Evolutionary conservation across 208 protist species (phyloP).

Genomic region (Trypanosoma melophagium): DNA sequence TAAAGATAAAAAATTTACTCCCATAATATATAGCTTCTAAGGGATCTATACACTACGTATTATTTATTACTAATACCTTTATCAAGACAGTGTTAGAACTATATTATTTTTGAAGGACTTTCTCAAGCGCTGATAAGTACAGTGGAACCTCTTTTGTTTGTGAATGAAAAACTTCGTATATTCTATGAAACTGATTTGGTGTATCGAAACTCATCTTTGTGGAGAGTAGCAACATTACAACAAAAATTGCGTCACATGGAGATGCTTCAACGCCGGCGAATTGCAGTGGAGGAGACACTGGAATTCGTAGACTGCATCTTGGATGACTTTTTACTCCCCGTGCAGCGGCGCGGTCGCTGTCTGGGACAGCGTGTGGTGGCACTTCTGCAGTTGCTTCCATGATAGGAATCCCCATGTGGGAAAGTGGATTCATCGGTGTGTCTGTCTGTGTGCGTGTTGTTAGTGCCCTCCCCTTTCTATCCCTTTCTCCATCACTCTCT

Average conservation of each 20-base stretch:
- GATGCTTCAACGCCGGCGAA: neutral
- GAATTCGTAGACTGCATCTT: slow-evolving; percentile 2
- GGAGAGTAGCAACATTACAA: neutral
- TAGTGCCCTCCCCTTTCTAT: too few relatives aligned
- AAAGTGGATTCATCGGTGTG: too few relatives aligned
- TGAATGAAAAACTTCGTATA: neutral
- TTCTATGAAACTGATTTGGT: neutral
- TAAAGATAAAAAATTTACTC: too few relatives aligned
- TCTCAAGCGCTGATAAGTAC: neutral
- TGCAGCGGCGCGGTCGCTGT: slow-evolving; percentile 6
- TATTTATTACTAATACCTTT: too few relatives aligned
- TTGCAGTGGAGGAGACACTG: slow-evolving; percentile 6
- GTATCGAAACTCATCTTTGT: neutral
- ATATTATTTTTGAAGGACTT: too few relatives aligned
- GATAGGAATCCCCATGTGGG: neutral
- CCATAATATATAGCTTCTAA: too few relatives aligned
- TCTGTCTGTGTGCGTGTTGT: too few relatives aligned
- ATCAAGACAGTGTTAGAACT: too few relatives aligned
- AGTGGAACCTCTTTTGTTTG: slow-evolving; percentile 8
- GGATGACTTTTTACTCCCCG: slow-evolving; percentile 8
- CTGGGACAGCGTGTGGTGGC: neutral
- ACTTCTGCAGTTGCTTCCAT: neutral
- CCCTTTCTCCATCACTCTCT: too few relatives aligned
- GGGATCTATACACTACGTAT: too few relatives aligned
- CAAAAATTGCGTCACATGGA: neutral